phyloP scores from a whole-genome alignment of 306 rosid genomes.

The Clitoria ternatea region DNA sequence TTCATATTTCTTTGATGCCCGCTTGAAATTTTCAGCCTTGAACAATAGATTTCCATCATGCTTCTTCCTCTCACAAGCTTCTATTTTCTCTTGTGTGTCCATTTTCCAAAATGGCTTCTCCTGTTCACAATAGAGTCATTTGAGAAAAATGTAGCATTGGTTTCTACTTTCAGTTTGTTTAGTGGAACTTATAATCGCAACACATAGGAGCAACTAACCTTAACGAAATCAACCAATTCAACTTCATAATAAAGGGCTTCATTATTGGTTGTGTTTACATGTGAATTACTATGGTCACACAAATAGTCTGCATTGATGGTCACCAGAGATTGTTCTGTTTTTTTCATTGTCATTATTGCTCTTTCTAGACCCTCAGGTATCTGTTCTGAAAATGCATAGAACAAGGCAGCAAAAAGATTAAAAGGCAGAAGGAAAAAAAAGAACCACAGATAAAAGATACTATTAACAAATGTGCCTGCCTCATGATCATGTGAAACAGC shows the following conservation, averaged over 20 bases:
- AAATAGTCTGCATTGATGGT: conserved; percentile 39
- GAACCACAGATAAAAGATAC: not conserved
- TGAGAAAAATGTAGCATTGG: not conserved
- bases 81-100: conserved; percentile 52
- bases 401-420: not conserved
- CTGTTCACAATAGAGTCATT: conserved; percentile 27
- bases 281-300: conserved; percentile 12
- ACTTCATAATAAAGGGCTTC: conserved; percentile 45
- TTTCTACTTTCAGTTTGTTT: not conserved
- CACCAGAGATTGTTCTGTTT: conserved; percentile 51
- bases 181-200: not conserved
- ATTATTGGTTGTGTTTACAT: not conserved
- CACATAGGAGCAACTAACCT: conserved; percentile 34
- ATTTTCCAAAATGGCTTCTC: conserved; percentile 68
- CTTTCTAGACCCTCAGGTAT: conserved; percentile 50
- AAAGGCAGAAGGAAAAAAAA: not conserved
- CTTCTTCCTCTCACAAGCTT: conserved; percentile 59
- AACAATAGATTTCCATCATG: conserved; percentile 51
- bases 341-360: conserved; percentile 68
- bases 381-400: conserved; percentile 40
- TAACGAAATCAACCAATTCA: conserved; percentile 48
- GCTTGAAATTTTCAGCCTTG: conserved; percentile 44
- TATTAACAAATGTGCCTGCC: not conserved
- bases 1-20: conserved; percentile 53
- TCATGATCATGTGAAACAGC: not conserved